These are phyloP conservation scores for Ophiostoma pallidulum DNA, from an alignment of 2,329 filamentous ascomycete genomes.

Conservation along the genomic window DNA sequence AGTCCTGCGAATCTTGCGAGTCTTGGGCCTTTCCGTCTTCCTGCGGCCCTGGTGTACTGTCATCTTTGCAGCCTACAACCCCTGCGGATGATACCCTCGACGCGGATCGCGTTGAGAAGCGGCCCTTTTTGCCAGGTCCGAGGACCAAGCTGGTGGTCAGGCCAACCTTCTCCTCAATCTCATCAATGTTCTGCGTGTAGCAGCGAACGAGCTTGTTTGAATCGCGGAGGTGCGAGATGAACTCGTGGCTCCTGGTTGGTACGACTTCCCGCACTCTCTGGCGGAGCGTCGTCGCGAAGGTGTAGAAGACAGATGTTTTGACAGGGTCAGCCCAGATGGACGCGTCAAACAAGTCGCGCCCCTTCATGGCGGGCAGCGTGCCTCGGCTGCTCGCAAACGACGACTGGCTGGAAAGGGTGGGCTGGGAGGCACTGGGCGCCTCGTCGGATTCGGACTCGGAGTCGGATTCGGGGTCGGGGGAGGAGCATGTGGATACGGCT, in stretches of 20 bases:
- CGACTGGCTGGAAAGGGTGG: conserved; percentile 23
- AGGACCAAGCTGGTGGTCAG: conserved; percentile 52
- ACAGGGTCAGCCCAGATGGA: conserved; percentile 60
- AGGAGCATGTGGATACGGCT: conserved; percentile 2
- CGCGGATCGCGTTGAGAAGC: conserved; percentile 38
- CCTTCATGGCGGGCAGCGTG: conserved; percentile 54
- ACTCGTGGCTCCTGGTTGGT: conserved; percentile 57
- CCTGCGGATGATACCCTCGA: conserved; percentile 13
- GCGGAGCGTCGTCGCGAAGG: conserved; percentile 58
- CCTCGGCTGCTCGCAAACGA: conserved; percentile 20
- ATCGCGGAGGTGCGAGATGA: conserved; percentile 58
- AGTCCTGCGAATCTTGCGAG: neutral
- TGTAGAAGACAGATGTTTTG: conserved; percentile 62
- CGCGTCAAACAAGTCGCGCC: conserved; percentile 61
- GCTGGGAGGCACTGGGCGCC: conserved; percentile 31
- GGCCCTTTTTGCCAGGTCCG: conserved; percentile 51
- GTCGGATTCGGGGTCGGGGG: conserved; percentile 8
- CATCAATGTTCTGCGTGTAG: conserved; percentile 70
- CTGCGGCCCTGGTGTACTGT: neutral
- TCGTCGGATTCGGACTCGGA: conserved; percentile 31
- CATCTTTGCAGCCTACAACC: neutral
- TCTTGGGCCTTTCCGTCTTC: neutral
- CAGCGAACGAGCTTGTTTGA: conserved; percentile 59
- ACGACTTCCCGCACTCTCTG: conserved; percentile 54
- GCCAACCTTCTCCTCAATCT: conserved; percentile 61